Percentiles rank a stretch among this genome's conserved stretches.
Conservation (phyloP, 1,139 yeast genomes). For the Protomyces inundatus region DNA sequence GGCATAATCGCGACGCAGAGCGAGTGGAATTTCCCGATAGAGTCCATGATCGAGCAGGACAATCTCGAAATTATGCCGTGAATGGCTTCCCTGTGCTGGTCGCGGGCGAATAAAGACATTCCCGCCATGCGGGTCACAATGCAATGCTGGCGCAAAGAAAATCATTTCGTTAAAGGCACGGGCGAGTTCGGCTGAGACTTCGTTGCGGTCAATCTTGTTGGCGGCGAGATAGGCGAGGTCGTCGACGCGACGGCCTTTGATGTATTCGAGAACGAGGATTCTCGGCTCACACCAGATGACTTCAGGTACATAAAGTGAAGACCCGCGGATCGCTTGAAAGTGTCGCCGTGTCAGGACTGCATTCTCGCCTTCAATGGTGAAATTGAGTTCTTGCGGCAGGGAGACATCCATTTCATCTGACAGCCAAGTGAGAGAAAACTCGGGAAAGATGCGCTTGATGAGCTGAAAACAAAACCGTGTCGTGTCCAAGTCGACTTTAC, state of each 20-base stretch:
- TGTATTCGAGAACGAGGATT: slow-evolving; percentile 78
- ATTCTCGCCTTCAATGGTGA: slow-evolving; percentile 77
- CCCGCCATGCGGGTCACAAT: slow-evolving; percentile 98
- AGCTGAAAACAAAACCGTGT: slow-evolving; percentile 70
- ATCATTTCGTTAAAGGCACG: slow-evolving; percentile 94
- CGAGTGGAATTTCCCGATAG: slow-evolving; percentile 74
- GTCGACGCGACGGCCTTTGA: slow-evolving; percentile 78
- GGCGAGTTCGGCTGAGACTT: slow-evolving; percentile 78
- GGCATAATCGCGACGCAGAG: slow-evolving; percentile 75
- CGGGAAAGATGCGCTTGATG: slow-evolving; percentile 79
- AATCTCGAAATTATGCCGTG: slow-evolving; percentile 78
- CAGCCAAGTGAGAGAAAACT: slow-evolving; percentile 87
- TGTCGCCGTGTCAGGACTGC: slow-evolving; percentile 63
- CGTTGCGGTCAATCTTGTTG: slow-evolving; percentile 63
- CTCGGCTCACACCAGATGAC: slow-evolving; percentile 63
- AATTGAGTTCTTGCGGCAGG: slow-evolving; percentile 82
- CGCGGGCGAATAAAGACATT: slow-evolving; percentile 46
- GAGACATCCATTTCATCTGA: slow-evolving; percentile 86
- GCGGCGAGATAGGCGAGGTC: slow-evolving; percentile 59
- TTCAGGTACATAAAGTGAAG: slow-evolving; percentile 76
- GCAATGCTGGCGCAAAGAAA: slow-evolving; percentile 82
- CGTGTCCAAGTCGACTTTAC: slow-evolving; percentile 78
- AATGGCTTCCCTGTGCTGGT: slow-evolving; percentile 35
- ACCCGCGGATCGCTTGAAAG: slow-evolving; percentile 53
- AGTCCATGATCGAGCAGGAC: slow-evolving; percentile 91